Evolutionary conservation across 768 basidiomycete species (phyloP), one percentile per base, ranked within the genome.

Genomic region (Lactarius quietus): DNA sequence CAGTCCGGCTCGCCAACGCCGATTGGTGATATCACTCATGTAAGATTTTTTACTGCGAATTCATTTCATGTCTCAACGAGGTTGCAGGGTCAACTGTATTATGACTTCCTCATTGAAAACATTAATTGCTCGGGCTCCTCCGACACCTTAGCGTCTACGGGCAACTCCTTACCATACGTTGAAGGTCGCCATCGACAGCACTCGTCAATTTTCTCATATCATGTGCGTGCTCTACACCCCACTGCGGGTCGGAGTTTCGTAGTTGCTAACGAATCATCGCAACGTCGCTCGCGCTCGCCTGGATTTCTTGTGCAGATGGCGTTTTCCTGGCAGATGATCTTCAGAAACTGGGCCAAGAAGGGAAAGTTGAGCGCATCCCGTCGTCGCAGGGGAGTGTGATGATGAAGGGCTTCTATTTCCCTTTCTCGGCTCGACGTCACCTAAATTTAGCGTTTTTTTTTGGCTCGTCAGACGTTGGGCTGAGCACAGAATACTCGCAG

Each of bases 221-320:
- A 43, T 18, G 41, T 43, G 9, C 8, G 67, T 45, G 20, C 4
- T 7, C n/a, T 4, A 20, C 17, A 23, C 35, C 20, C 12, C 6
- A 12, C 1, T 14, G 3, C 14, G 43, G 8, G 10, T 23, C 10
- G 6, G 20, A 23, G 31, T n/a, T 9, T 59, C 3, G n/a, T n/a
- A 45, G 12, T 26, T 17, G 45, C n/a, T 31, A 31, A 59, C 15
- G 8, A 48, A 8, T 29, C 6, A 39, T 41, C 39, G 10, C 48
- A 3, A 39, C 68, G 63, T 72, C 74, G 20, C 63, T 79, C 35
- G 62, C 63, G 1, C 58, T 77, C 31, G 73, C 75, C 3, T 81
- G 78, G 78, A 31, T 68, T 14, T 80, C 80, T 4, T 69, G 75
- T 8, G 74, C 78, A 3, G 81, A 82, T 58, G 79, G 79, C 0